Evolutionary conservation across 2,329 filamentous ascomycete genomes (phyloP), one percentile per base, ranked within the genome.

Genomic region (Monosporascus cannonballus): DNA sequence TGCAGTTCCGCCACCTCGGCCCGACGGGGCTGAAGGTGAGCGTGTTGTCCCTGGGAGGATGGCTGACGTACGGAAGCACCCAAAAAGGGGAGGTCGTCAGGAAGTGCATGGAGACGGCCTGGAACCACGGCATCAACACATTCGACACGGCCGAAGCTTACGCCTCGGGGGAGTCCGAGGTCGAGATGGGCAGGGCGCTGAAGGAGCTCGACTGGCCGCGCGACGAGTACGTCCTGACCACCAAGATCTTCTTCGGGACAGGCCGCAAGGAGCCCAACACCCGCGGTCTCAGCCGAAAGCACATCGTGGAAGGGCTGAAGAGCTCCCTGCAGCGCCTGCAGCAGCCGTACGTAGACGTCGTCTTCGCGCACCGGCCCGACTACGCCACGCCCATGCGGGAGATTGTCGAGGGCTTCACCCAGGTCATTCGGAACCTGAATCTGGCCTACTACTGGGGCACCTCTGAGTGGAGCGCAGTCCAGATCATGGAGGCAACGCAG

Each of bases 391-490:
- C 80, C 3, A 83, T 84, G 75, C 80, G 80, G 67, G 83, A 86
- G 68, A 80, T 82, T 41, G 83, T 86, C 50, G 76, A 74, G 59
- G 76, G 67, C 55, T 77, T 73, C 67, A 76, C 67, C 60, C 72
- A 72, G 64, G 68, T 69, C 56, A 80, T 73, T 59, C 68, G 66
- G 61, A 78, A 79, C 63, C 73, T 83, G 54, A 83, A 83, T 68
- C 65, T 82, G 38, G 80, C 80, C 22, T 82, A 84, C 69, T 84
- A 85, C 71, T 84, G 80, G 80, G 80, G 82, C 46, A 85, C 82
- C 0, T 78, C 74, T 0, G 81, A 85, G 64, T 85, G 81, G 81
- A 74, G 69, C 46, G 79, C 81, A 6, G 67, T 69, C 30, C 79
- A 85, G 69, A 84, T 85, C 65, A 74, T 73, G 55, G 79, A 84